Conservation (phyloP, 352 stramenopile genomes). For the Globisporangium alternatum region DNA sequence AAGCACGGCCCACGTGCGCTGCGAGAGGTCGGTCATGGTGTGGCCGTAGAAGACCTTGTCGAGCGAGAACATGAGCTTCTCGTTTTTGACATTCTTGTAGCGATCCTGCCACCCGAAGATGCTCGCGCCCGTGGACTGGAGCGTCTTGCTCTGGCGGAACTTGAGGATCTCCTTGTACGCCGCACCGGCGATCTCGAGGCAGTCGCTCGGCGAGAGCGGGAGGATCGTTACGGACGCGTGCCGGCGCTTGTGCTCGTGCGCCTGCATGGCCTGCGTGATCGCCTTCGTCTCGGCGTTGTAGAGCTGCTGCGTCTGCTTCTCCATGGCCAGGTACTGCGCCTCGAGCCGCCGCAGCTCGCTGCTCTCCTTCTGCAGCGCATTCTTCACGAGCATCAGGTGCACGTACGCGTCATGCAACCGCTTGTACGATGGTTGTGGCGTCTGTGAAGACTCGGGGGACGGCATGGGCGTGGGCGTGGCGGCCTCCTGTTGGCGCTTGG, state of each 20-base stretch:
- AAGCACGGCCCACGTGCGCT: conserved; percentile 46
- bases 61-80: conserved; percentile 64
- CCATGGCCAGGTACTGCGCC: conserved; percentile 40
- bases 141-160: conserved; percentile 46
- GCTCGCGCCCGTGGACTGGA: conserved; percentile 49
- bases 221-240: conserved; percentile 36
- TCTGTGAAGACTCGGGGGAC: background rate
- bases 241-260: conserved; percentile 17
- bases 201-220: conserved; percentile 39
- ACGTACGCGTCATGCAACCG: conserved; percentile 40
- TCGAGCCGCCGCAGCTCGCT: conserved; percentile 44
- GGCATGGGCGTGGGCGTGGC: conserved; percentile 23
- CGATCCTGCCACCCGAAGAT: conserved; percentile 69
- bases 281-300: conserved; percentile 38
- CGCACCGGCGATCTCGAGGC: conserved; percentile 36
- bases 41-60: conserved; percentile 55
- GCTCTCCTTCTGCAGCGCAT: conserved; percentile 54
- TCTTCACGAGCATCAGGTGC: conserved; percentile 44
- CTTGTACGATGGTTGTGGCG: conserved; percentile 8
- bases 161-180: conserved; percentile 47
- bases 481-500: conserved; percentile 26
- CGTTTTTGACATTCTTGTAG: conserved; percentile 37
- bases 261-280: conserved; percentile 20
- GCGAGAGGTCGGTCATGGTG: conserved; percentile 35
- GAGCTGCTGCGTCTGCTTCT: conserved; percentile 45